These are phyloP conservation scores for Myxozyma neotropica DNA, from an alignment of 805 yeast species.

Conservation along the genomic window DNA sequence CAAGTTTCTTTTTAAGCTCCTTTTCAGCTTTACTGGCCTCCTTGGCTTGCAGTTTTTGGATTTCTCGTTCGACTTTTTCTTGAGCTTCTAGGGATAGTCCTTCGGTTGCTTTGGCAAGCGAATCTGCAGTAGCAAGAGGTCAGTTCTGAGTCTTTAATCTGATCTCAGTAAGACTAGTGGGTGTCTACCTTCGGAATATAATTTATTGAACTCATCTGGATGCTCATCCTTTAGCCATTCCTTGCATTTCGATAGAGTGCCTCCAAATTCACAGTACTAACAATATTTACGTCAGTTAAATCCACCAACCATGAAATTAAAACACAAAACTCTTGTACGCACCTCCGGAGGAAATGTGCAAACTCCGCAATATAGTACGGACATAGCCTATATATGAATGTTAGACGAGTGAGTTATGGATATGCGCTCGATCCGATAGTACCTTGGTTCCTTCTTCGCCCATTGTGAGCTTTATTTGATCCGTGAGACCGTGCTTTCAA, in stretches of 20 bases:
- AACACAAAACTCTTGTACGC: neutral
- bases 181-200: constrained; percentile 55
- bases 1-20: constrained; percentile 72
- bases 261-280: constrained; percentile 87
- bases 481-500: no score
- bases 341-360: constrained; percentile 38
- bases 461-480: neutral
- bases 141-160: neutral
- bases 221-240: constrained; percentile 72
- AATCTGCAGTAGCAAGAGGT: constrained; percentile 40
- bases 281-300: neutral
- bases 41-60: constrained; percentile 71
- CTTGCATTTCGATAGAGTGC: constrained; percentile 75
- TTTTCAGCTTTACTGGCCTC: constrained; percentile 77
- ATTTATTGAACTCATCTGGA: constrained; percentile 55
- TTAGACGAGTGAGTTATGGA: no score
- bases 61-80: constrained; percentile 76
- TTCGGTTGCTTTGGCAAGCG: constrained; percentile 50
- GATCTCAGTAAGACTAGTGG: neutral
- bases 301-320: neutral
- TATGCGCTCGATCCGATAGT: no score
- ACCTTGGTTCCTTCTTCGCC: constrained; percentile 16
- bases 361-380: constrained; percentile 35
- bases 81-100: constrained; percentile 73
- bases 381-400: constrained; percentile 13